Percentiles rank a stretch among this genome's conserved stretches.
Evolutionary conservation across 345 rosid species (phyloP).

Genomic region (Carallia pectinifolia): DNA sequence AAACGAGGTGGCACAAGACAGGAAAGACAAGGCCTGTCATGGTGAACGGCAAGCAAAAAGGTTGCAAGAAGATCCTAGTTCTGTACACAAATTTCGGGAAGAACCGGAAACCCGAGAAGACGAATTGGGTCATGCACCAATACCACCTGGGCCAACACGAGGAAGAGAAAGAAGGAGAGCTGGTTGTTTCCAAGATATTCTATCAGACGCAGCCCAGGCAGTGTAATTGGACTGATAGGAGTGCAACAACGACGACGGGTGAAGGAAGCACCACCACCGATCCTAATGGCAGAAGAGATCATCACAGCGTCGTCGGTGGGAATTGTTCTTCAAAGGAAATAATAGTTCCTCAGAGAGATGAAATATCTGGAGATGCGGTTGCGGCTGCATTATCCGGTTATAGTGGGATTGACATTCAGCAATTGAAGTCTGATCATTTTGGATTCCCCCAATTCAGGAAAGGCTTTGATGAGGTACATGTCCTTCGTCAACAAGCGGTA

Average conservation of each 20-base stretch:
- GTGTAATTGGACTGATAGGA: slow-evolving; percentile 76
- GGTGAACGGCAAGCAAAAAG: slow-evolving; percentile 91
- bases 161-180: slow-evolving; percentile 99
- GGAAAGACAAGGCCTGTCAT: slow-evolving; percentile 98
- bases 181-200: slow-evolving; percentile 94
- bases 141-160: slow-evolving; percentile 92
- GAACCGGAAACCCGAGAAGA: slow-evolving; percentile 93
- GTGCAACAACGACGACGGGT: slow-evolving; percentile 34
- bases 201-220: slow-evolving; percentile 99
- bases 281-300: slow-evolving; percentile 49
- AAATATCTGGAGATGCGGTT: slow-evolving; percentile 36
- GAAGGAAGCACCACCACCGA: slow-evolving; percentile 54
- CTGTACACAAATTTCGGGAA: slow-evolving; percentile 95
- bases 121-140: slow-evolving; percentile 99
- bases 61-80: slow-evolving; percentile 92
- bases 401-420: slow-evolving; percentile 59
- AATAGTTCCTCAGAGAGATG: slow-evolving; percentile 48
- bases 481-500: not conserved
- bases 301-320: slow-evolving; percentile 43
- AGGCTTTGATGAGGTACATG: slow-evolving; percentile 77
- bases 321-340: slow-evolving; percentile 74
- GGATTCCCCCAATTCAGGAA: slow-evolving; percentile 71
- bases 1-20: slow-evolving; percentile 99
- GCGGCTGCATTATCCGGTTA: slow-evolving; percentile 56
- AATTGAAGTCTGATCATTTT: slow-evolving; percentile 56